phyloP scores from a whole-genome alignment of 2,329 filamentous ascomycete genomes.

The Stagonosporopsis cucurbitacearum region DNA sequence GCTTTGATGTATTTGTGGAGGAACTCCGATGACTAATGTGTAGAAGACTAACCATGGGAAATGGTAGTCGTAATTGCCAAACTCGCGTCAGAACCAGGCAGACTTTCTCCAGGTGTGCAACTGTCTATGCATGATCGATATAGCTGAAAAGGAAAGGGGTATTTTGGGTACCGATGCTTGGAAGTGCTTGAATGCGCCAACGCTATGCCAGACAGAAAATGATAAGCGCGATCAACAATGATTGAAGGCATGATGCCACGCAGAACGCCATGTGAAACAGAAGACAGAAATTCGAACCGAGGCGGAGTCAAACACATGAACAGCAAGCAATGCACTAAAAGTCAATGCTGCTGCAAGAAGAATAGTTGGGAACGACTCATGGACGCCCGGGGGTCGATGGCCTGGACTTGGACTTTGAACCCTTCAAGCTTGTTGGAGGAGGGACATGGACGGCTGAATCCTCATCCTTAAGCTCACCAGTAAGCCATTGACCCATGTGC shows the following conservation, averaged over 20 bases:
- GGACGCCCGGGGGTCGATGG: constrained; percentile 1
- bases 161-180: neutral
- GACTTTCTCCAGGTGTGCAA: neutral
- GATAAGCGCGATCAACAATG: neutral
- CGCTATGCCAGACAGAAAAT: constrained; percentile 7
- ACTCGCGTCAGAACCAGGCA: neutral
- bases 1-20: neutral
- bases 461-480: constrained; percentile 40
- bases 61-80: constrained; percentile 2
- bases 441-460: constrained; percentile 23
- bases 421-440: neutral
- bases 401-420: constrained; percentile 6
- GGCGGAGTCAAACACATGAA: neutral
- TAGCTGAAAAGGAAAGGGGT: neutral
- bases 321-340: neutral
- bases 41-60: neutral
- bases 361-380: neutral
- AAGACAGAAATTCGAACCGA: neutral
- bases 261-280: constrained; percentile 11
- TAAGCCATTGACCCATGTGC: constrained; percentile 49
- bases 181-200: neutral
- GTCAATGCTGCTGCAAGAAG: neutral
- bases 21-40: neutral
- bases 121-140: neutral
- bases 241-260: neutral